Evolutionary conservation across 768 basidiomycete species (phyloP).

Genomic region (Trametes cubensis): DNA sequence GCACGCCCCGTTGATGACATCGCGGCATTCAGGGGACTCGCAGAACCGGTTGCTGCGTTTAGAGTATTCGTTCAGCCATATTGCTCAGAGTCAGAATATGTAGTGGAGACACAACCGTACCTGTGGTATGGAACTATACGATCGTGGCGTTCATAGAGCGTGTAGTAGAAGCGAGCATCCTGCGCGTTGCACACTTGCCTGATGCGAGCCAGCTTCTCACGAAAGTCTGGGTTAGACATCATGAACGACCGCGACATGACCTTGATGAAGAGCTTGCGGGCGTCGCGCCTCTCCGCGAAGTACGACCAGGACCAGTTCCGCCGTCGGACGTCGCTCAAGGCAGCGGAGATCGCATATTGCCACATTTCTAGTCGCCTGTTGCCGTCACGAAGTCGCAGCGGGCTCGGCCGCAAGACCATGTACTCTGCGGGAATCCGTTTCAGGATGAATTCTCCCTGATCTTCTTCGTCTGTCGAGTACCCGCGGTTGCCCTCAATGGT

Average conservation of each 20-base stretch:
- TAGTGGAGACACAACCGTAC: neutral
- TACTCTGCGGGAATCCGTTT: constrained; percentile 18
- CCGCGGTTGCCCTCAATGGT: neutral
- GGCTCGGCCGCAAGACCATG: constrained; percentile 17
- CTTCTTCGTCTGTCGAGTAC: neutral
- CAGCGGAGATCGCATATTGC: constrained; percentile 20
- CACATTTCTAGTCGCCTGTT: constrained; percentile 16
- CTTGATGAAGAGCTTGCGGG: constrained; percentile 10
- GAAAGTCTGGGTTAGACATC: neutral
- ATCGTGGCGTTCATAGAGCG: neutral
- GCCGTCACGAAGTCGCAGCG: neutral
- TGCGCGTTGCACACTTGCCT: neutral
- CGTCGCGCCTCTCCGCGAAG: constrained; percentile 20
- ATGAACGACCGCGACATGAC: neutral
- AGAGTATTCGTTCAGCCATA: neutral
- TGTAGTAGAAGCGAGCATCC: neutral
- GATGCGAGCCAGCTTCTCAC: neutral
- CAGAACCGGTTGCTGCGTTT: neutral
- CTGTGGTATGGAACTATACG: neutral
- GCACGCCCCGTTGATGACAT: neutral
- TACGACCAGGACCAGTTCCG: constrained; percentile 24
- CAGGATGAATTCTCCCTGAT: constrained; percentile 6
- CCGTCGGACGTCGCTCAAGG: constrained; percentile 15
- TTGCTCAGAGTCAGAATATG: neutral
- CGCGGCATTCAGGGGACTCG: neutral